Percentiles rank a stretch among this genome's conserved stretches.
These are phyloP conservation scores for Hypoxylon sp. DNA, from an alignment of 2,329 filamentous ascomycete genomes.

Conservation along the genomic window DNA sequence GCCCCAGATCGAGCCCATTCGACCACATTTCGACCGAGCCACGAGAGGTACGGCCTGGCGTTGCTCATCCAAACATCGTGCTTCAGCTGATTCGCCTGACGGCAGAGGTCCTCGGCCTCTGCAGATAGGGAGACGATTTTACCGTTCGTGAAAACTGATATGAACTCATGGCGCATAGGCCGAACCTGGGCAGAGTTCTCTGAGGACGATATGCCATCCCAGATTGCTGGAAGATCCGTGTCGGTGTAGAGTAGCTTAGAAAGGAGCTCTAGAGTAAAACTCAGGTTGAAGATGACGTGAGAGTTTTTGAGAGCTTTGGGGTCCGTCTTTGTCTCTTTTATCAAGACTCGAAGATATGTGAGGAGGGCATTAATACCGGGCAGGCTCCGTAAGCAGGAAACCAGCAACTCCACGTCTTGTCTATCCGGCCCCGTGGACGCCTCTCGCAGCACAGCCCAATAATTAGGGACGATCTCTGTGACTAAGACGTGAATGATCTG, in stretches of 20 bases:
- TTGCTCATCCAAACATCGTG: conserved; percentile 67
- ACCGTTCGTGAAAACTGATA: conserved; percentile 57
- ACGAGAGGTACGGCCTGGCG: conserved; percentile 70
- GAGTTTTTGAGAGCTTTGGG: conserved; percentile 50
- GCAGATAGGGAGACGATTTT: conserved; percentile 59
- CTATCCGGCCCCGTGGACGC: conserved; percentile 43
- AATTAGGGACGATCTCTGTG: conserved; percentile 78
- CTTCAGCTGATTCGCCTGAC: conserved; percentile 44
- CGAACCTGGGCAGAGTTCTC: conserved; percentile 40
- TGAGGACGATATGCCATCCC: conserved; percentile 32
- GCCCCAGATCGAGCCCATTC: conserved; percentile 49
- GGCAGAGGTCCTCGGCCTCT: conserved; percentile 62
- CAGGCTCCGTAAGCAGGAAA: conserved; percentile 74
- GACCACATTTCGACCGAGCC: conserved; percentile 73
- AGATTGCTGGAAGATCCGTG: conserved; percentile 37
- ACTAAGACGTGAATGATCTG: conserved; percentile 80
- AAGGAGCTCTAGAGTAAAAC: conserved; percentile 55
- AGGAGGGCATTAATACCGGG: conserved; percentile 80
- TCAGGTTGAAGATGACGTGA: conserved; percentile 54
- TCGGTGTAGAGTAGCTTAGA: conserved; percentile 52
- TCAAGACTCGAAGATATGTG: conserved; percentile 70
- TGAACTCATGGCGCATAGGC: conserved; percentile 53
- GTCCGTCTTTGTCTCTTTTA: conserved; percentile 57
- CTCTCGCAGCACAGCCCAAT: conserved; percentile 73
- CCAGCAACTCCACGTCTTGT: conserved; percentile 58